Base-by-base conservation (phyloP, 2,329 filamentous ascomycete species). In the Fonsecaea nubica region DNA sequence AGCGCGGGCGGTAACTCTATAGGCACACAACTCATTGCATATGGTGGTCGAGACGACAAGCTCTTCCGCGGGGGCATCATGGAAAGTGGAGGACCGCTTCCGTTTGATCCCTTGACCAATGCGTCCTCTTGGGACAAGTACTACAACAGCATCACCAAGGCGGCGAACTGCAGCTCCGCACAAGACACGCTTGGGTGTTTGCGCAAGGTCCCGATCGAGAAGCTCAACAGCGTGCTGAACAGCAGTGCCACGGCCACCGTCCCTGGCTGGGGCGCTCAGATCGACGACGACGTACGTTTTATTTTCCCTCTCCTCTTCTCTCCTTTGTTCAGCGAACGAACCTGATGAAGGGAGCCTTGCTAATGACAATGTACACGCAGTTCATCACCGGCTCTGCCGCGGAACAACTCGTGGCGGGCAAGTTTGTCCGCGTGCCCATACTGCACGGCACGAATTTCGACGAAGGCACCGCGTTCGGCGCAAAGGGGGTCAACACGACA, bases 101-200 rank as follows among this genome's bases (percentile, higher is more conserved):
- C 15, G 7, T 62, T 42, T 35, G 18, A 10, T 13, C 53, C 36
- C 2, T 48, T 56, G 18, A 9, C 30, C 15, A 65, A 65, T 38
- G 62, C 62, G 13, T 62, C 62, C 5, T 42, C 36, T n/a, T 68
- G 62, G 58, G 66, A 68, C 36, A 57, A 54, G 35, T 68, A 68
- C 3, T 93, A 91, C 73, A 83, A 92, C 73, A 77, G 79, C 0
- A 85, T 93, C 2, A 86, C 89, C 6, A 72, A 76, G 1, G 80
- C 81, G 33, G 87, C 86, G 0, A 88, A 83, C 56, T 95, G 92
- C 78, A 78, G 82, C 1, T 75, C 80, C 3, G 78, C 83, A 1
- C 73, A 76, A 0, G 85, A 91, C 73, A 87, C 86, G 0, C 81
- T 92, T 9, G 81, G 83, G 12, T 93, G 90, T 75, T 84, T 96